Evolutionary conservation across 2,329 filamentous ascomycete species (phyloP).

Genomic region (Microsporum audouinii): DNA sequence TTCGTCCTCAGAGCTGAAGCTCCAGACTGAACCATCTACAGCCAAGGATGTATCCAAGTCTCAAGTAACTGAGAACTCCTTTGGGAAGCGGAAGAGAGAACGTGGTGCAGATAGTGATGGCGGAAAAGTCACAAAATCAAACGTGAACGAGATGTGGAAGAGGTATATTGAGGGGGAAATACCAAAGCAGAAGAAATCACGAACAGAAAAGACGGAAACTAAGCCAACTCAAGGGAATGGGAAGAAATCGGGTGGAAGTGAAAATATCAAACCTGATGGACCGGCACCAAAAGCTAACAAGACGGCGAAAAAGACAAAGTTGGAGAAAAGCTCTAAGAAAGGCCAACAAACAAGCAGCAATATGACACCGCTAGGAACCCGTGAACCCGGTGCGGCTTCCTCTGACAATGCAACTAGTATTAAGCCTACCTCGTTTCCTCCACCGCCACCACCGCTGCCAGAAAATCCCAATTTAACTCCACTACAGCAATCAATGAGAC

Average conservation of each 20-base stretch:
- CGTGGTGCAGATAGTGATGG: conserved; percentile 23
- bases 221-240: conserved; percentile 17
- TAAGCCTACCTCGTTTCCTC: conserved; percentile 3
- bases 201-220: conserved; percentile 20
- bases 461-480: conserved; percentile 62
- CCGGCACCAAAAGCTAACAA: conserved; percentile 11
- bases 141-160: conserved; percentile 69
- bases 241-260: conserved; percentile 18
- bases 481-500: conserved; percentile 84
- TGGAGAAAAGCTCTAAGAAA: conserved; percentile 16
- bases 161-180: conserved; percentile 61
- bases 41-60: conserved; percentile 51
- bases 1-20: conserved; percentile 57
- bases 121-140: conserved; percentile 49
- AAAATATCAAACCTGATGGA: conserved; percentile 11
- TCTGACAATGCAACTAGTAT: conserved; percentile 14
- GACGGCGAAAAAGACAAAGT: conserved; percentile 23
- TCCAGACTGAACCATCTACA: conserved; percentile 49
- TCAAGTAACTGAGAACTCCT: conserved; percentile 19
- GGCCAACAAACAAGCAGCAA: conserved; percentile 4
- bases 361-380: neutral
- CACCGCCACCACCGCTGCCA: conserved; percentile 28
- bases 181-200: conserved; percentile 26
- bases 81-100: conserved; percentile 40
- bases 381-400: neutral